phyloP scores from a whole-genome alignment of 139 green algal species.

The Closterium sp. region DNA sequence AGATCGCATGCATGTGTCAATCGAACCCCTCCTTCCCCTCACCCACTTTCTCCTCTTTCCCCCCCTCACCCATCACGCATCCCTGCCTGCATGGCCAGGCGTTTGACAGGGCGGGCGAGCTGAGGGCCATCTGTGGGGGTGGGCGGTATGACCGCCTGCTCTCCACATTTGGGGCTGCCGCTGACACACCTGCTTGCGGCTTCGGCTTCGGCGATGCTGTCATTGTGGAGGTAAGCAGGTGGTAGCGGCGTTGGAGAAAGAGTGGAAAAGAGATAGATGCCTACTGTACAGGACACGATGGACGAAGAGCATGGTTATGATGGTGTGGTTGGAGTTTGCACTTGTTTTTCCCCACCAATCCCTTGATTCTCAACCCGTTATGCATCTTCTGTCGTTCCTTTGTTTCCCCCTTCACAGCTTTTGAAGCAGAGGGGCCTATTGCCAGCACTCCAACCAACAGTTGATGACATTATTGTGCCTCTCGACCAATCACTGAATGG shows the following conservation, averaged over 20 bases:
- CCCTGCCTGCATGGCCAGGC: slow-evolving; percentile 51
- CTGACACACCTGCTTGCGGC: slow-evolving; percentile 50
- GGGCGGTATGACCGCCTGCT: slow-evolving; percentile 93
- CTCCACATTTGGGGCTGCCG: slow-evolving; percentile 55
- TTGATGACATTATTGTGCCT: slow-evolving; percentile 53
- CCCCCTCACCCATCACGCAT: background rate
- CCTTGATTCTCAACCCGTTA: too few species aligned
- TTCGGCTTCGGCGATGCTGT: slow-evolving; percentile 84
- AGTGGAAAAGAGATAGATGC: background rate
- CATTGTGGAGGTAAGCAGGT: slow-evolving; percentile 77
- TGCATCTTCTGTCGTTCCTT: background rate
- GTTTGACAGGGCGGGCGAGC: slow-evolving; percentile 82
- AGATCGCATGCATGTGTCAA: too few species aligned
- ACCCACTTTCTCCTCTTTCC: background rate
- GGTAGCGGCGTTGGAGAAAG: background rate
- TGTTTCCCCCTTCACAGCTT: background rate
- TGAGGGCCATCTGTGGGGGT: slow-evolving; percentile 94
- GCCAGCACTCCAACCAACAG: slow-evolving; percentile 31
- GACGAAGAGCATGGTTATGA: too few species aligned
- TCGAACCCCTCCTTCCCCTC: too few species aligned
- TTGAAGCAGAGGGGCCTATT: slow-evolving; percentile 72
- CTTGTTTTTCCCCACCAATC: background rate
- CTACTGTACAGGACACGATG: too few species aligned
- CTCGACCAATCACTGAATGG: slow-evolving; percentile 37
- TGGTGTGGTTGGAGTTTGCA: background rate